Percentiles rank a stretch among this genome's conserved stretches.
phyloP scores from a whole-genome alignment of 768 basidiomycete genomes.

The Mycena latifolia region DNA sequence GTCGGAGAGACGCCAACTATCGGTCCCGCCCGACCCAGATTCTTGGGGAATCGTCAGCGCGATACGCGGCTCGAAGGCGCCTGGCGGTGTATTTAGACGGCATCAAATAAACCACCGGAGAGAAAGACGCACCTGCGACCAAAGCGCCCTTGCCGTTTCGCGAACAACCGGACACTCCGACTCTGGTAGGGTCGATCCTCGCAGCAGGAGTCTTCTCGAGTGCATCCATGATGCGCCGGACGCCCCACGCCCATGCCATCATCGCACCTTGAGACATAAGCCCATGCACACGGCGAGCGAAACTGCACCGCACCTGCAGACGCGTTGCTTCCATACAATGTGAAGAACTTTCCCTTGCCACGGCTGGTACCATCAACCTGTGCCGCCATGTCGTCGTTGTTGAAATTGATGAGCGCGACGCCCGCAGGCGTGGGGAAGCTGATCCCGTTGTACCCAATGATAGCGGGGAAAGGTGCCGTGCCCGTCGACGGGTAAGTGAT shows the following conservation, averaged over 20 bases:
- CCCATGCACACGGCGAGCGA: too few species aligned
- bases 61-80: constrained; percentile 68
- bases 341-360: constrained; percentile 69
- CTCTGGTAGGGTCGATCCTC: constrained; percentile 60
- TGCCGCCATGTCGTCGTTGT: constrained; percentile 65
- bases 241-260: constrained; percentile 75
- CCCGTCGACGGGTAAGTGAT: constrained; percentile 53
- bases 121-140: constrained; percentile 56
- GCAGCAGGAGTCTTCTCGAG: constrained; percentile 61
- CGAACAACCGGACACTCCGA: constrained; percentile 72
- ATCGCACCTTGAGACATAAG: constrained; percentile 49
- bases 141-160: constrained; percentile 72
- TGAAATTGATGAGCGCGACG: too few species aligned
- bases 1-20: constrained; percentile 72
- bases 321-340: constrained; percentile 60
- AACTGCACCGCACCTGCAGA: constrained; percentile 46
- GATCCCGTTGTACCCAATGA: constrained; percentile 63
- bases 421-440: constrained; percentile 53
- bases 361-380: constrained; percentile 59
- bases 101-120: background rate
- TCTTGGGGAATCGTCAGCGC: constrained; percentile 73
- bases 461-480: constrained; percentile 61
- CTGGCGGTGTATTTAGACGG: background rate
- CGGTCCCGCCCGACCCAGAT: constrained; percentile 70
- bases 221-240: constrained; percentile 71